Evolutionary conservation across 2,329 filamentous ascomycete genomes (phyloP), one percentile per base, ranked within the genome.

Genomic region (Hypomyces rosellus): DNA sequence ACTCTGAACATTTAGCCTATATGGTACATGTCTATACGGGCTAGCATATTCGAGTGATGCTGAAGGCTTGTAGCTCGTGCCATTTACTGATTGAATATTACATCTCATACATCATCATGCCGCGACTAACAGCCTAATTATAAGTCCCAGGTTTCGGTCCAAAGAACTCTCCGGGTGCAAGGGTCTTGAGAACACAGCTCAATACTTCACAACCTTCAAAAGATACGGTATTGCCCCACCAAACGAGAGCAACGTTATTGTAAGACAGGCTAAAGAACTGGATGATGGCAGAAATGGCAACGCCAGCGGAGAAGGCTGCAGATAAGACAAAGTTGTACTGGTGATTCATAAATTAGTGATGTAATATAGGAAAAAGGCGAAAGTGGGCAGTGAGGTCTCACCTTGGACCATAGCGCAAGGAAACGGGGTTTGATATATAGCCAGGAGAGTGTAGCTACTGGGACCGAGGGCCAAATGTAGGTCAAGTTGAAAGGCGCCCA

Each of bases 331-430:
- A 75, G 58, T 74, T 74, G 60, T 74, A 75, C 63, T 74, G 70
- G 42, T 69, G 30, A 18, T 5, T 30, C 25, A 7, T 8, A 30
- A 42, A 16, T 43, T 51, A 14, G 40, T 42, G 11, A 38, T 15
- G 4, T 13, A 5, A n/a, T 38, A 38, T n/a, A 38, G 2, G 12
- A 13, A 38, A n/a, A 15, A 38, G 11, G 14, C 3, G 36, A n/a
- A n/a, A 16, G 14, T 38, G 11, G 14, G 14, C 9, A 12, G 14
- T 38, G 36, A 30, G 9, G 8, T 16, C 38, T 25, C 43, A 52
- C 50, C 66, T 76, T 76, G 50, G 72, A 69, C 74, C 76, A 79
- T 55, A 77, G 71, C 3, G 61, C 68, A 22, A 75, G 65, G 56
- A 70, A 73, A 11, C 73, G 66, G 18, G 60, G 61, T 56, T 70